phyloP scores from a whole-genome alignment of 768 basidiomycete genomes.

The Lyophyllum decastes region DNA sequence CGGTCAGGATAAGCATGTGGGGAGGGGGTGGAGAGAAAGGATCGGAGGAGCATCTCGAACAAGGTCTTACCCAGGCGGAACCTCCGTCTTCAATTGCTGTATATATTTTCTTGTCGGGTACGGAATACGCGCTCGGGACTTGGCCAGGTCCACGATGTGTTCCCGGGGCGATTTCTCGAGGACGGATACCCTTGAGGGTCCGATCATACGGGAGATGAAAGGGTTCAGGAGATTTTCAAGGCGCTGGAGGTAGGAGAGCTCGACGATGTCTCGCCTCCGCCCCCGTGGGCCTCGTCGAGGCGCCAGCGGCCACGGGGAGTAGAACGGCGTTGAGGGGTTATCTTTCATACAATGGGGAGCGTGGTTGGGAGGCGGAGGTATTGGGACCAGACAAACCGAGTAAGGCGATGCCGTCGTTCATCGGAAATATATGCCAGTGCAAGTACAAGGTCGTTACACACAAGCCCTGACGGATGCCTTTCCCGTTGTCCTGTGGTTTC shows the following conservation, averaged over 20 bases:
- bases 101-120: background rate
- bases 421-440: background rate
- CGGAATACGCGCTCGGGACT: background rate
- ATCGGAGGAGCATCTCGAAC: background rate
- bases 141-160: background rate
- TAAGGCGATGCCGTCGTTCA: background rate
- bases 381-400: background rate
- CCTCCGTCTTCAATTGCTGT: conserved; percentile 1
- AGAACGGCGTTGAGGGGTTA: background rate
- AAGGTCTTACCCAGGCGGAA: conserved; percentile 16
- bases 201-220: background rate
- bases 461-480: background rate
- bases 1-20: background rate
- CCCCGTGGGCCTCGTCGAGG: background rate
- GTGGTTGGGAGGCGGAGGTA: background rate
- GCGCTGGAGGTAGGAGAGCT: background rate
- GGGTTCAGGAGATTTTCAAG: background rate
- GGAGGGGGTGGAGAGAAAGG: too few relatives aligned
- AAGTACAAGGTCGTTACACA: conserved; percentile 9
- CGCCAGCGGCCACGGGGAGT: background rate
- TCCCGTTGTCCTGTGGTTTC: background rate
- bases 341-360: background rate
- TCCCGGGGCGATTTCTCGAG: conserved; percentile 12
- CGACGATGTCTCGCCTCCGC: background rate
- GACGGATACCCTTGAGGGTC: background rate